Evolutionary conservation across 2,329 filamentous ascomycete species (phyloP).

Genomic region (Cladophialophora immunda): DNA sequence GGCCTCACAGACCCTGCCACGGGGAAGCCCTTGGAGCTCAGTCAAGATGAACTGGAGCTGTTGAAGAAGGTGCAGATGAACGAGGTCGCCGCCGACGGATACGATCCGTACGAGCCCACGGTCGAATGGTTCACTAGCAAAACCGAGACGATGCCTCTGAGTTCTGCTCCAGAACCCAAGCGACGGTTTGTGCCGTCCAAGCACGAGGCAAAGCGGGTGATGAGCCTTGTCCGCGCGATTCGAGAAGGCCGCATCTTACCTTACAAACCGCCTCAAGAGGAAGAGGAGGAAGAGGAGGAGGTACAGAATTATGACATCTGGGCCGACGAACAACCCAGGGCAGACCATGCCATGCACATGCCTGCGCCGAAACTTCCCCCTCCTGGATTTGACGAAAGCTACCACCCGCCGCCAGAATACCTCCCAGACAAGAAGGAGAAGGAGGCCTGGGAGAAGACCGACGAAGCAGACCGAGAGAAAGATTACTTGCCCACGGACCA

Average conservation of each 20-base stretch:
- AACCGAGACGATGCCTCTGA: slow-evolving; percentile 92
- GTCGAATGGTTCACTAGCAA: slow-evolving; percentile 94
- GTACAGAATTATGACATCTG: slow-evolving; percentile 86
- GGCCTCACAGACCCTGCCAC: slow-evolving; percentile 93
- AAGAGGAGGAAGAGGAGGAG: slow-evolving; percentile 76
- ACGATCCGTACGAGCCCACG: slow-evolving; percentile 92
- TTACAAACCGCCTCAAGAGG: slow-evolving; percentile 79
- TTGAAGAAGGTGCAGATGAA: slow-evolving; percentile 88
- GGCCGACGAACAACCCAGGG: slow-evolving; percentile 86
- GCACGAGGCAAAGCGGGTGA: slow-evolving; percentile 93
- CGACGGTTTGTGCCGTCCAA: slow-evolving; percentile 95
- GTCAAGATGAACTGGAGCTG: slow-evolving; percentile 85
- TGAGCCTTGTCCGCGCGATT: slow-evolving; percentile 97
- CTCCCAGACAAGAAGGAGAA: slow-evolving; percentile 85
- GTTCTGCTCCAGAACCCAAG: slow-evolving; percentile 94
- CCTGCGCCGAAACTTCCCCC: slow-evolving; percentile 92
- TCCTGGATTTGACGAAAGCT: slow-evolving; percentile 93
- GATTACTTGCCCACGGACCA: slow-evolving; percentile 86
- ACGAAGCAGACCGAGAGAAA: slow-evolving; percentile 89
- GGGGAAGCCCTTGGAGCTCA: slow-evolving; percentile 89
- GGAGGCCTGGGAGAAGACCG: slow-evolving; percentile 82
- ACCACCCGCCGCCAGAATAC: slow-evolving; percentile 95
- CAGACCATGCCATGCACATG: slow-evolving; percentile 91
- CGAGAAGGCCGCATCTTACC: slow-evolving; percentile 92
- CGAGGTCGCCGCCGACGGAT: slow-evolving; percentile 84